phyloP scores from a whole-genome alignment of 352 stramenopile species.

The Globisporangium nodosum region DNA sequence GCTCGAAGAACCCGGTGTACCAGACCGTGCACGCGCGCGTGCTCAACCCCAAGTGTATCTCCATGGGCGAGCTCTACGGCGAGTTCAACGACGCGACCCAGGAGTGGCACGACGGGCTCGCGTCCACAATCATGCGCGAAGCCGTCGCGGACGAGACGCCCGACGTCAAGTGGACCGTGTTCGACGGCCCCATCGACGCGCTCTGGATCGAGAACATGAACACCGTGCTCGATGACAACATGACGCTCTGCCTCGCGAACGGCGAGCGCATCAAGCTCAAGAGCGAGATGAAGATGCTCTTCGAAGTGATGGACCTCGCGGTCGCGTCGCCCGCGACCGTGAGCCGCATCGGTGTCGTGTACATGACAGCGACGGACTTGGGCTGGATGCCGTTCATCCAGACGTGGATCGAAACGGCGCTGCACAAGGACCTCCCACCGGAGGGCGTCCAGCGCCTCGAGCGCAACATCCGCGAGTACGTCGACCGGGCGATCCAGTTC shows the following conservation, averaged over 20 bases:
- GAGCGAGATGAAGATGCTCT: slow-evolving; percentile 92
- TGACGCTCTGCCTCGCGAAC: slow-evolving; percentile 92
- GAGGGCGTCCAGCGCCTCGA: slow-evolving; percentile 35
- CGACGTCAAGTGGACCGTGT: slow-evolving; percentile 88
- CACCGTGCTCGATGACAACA: slow-evolving; percentile 94
- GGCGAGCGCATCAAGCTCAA: slow-evolving; percentile 89
- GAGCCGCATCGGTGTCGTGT: slow-evolving; percentile 72
- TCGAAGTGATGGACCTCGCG: slow-evolving; percentile 92
- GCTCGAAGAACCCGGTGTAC: slow-evolving; percentile 74
- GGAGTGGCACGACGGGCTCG: slow-evolving; percentile 83
- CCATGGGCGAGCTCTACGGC: slow-evolving; percentile 79
- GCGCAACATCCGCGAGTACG: slow-evolving; percentile 45
- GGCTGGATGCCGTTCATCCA: slow-evolving; percentile 89
- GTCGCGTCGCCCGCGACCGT: slow-evolving; percentile 90
- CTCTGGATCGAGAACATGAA: slow-evolving; percentile 97
- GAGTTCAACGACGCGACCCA: slow-evolving; percentile 89
- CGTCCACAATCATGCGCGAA: slow-evolving; percentile 76
- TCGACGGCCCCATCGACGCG: slow-evolving; percentile 93
- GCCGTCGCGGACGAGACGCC: slow-evolving; percentile 57
- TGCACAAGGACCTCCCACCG: slow-evolving; percentile 35
- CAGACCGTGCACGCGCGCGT: slow-evolving; percentile 65
- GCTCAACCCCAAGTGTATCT: slow-evolving; percentile 86
- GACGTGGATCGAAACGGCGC: slow-evolving; percentile 78
- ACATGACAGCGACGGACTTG: slow-evolving; percentile 80
- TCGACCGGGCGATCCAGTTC: slow-evolving; percentile 76